These are phyloP conservation scores for Eutypa lata DNA, from an alignment of 2,329 filamentous ascomycete genomes.

Conservation along the genomic window DNA sequence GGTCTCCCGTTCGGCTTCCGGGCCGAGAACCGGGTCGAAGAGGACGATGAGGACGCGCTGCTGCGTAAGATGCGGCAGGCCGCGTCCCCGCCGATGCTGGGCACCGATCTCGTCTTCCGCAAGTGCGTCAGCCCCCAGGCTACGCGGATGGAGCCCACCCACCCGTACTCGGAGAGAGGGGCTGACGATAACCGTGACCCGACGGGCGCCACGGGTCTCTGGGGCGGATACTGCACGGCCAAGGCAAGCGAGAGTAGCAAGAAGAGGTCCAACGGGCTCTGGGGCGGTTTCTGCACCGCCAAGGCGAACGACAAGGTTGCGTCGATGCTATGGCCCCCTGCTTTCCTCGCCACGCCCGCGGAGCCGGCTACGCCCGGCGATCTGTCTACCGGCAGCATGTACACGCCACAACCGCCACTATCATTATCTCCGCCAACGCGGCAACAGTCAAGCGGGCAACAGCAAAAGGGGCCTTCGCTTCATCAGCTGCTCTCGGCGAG, in stretches of 20 bases:
- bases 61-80: conserved; percentile 48
- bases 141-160: conserved; percentile 79
- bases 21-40: conserved; percentile 34
- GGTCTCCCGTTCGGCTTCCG: conserved; percentile 43
- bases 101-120: conserved; percentile 75
- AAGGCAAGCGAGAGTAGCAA: conserved; percentile 12
- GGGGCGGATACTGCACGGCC: conserved; percentile 68
- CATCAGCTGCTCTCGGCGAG: conserved; percentile 46
- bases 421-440: conserved; percentile 22
- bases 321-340: conserved; percentile 41
- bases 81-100: conserved; percentile 82
- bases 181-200: conserved; percentile 50
- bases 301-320: conserved; percentile 35
- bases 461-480: conserved; percentile 29
- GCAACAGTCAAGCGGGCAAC: conserved; percentile 2
- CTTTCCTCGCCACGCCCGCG: conserved; percentile 49
- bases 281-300: conserved; percentile 68
- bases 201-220: conserved; percentile 64
- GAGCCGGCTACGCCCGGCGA: conserved; percentile 40
- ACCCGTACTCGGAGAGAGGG: conserved; percentile 49
- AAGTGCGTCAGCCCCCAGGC: conserved; percentile 78
- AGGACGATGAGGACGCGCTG: conserved; percentile 35
- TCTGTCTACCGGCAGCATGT: conserved; percentile 38
- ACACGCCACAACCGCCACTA: conserved; percentile 34
- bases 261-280: conserved; percentile 57